A percentile compares a stretch with the other conserved stretches of the same genome.
phyloP scores from a whole-genome alignment of 176 grass and related monocot genomes.

The Aegilops tauschii region DNA sequence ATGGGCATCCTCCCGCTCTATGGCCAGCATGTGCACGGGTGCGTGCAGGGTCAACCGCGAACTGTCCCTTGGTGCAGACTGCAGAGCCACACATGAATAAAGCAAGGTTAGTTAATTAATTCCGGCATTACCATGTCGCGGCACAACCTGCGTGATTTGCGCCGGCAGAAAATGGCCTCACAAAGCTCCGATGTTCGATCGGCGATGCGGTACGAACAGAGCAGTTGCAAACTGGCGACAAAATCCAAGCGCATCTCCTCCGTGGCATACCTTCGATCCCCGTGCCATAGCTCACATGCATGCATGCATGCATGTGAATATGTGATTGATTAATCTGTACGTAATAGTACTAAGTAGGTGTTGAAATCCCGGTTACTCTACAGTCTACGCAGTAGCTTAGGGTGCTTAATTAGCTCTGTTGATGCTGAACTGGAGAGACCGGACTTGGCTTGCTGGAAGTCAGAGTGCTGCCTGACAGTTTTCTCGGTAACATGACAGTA shows the following conservation, averaged over 20 bases:
- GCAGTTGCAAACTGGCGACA: neutral
- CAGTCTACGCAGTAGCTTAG: neutral
- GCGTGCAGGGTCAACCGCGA: too few relatives aligned
- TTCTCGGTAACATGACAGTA: neutral
- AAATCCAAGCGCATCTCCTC: conserved; percentile 3
- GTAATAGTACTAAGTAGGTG: neutral
- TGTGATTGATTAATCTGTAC: neutral
- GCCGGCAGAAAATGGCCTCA: neutral
- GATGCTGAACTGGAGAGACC: neutral
- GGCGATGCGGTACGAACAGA: neutral
- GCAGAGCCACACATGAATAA: too few relatives aligned
- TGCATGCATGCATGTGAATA: neutral
- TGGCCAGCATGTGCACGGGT: too few relatives aligned
- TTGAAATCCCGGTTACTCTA: neutral
- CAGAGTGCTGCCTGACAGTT: neutral
- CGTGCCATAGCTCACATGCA: conserved; percentile 26
- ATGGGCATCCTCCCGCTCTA: too few relatives aligned
- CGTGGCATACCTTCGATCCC: conserved; percentile 27
- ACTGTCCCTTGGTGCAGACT: too few relatives aligned
- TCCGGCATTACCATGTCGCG: neutral
- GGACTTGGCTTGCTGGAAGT: neutral
- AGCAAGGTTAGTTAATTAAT: too few relatives aligned
- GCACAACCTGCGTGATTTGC: conserved; percentile 34
- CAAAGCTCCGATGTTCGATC: too few relatives aligned
- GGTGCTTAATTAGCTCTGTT: neutral